Evolutionary conservation across 495 filamentous ascomycete genomes (phyloP), one percentile per base, ranked within the genome.

Genomic region (Tetracladium marchalianum): DNA sequence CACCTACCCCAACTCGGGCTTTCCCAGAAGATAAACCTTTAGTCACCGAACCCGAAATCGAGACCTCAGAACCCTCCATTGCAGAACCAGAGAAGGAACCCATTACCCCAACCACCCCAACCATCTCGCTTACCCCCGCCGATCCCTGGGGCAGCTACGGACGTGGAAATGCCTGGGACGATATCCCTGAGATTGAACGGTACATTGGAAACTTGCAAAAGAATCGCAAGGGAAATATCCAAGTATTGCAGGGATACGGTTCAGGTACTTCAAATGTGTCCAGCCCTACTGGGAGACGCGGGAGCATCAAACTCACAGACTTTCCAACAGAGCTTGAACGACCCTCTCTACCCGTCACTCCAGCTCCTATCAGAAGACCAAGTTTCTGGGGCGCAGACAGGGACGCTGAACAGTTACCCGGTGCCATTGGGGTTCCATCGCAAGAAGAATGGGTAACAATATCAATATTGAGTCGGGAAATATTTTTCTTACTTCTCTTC

Each of bases 271-370:
- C 54, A 55, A 36, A 55, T 40, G 53, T 48, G 43, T 53, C 41
- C 53, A 59, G 44, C 37, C 44, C 55, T 22, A 53, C 44, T 41
- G 60, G 62, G 34, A 66, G 67, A 45, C 61, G 70, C 31, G 69
- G 70, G 44, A 77, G 74, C 58, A 73, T 77, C 47, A 82, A 68
- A 50, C 64, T 94, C 17, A 94, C 87, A 19, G 86, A 94, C 65
- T 95, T 95, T 66, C 89, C 89, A 2, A 83, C 75, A 52, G 85
- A 82, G 60, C 62, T 76, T 49, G 89, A 95, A 61, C 75, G 89
- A 13, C 89, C 89, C 35, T 89, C 84, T 55, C 72, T 95, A n/a
- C 87, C 89, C 13, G 88, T 95, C 19, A 95, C 89, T 11, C 89
- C 89, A 1, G 85, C 85, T 1, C 86, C 88, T 3, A 75, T 86